Percentiles rank a stretch among this genome's conserved stretches.
Conservation (phyloP, 1,139 yeast genomes). For the Kurtzmaniella quercitrusa region DNA sequence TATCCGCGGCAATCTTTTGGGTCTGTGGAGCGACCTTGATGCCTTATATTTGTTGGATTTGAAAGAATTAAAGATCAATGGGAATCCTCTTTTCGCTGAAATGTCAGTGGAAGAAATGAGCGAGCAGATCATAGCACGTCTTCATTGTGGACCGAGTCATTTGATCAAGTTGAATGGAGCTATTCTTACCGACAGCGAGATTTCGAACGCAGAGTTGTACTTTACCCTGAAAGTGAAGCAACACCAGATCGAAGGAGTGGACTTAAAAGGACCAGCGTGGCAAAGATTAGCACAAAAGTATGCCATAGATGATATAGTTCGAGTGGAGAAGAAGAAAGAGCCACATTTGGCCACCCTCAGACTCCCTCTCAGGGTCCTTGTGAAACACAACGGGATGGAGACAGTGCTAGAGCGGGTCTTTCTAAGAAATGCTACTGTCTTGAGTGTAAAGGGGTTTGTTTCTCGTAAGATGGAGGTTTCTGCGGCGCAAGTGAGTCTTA, state of each 20-base stretch:
- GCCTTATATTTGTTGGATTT: slow-evolving; percentile 21
- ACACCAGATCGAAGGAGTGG: slow-evolving; percentile 20
- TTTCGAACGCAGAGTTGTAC: slow-evolving; percentile 64
- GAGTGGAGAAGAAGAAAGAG: not conserved
- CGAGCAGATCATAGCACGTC: slow-evolving; percentile 47
- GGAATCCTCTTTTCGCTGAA: slow-evolving; percentile 46
- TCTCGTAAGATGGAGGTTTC: slow-evolving; percentile 12
- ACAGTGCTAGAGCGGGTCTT: slow-evolving; percentile 16
- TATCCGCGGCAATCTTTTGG: slow-evolving; percentile 43
- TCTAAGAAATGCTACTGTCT: slow-evolving; percentile 21
- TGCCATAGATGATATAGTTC: slow-evolving; percentile 10
- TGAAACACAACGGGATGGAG: slow-evolving; percentile 10
- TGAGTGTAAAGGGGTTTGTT: slow-evolving; percentile 25
- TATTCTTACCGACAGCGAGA: slow-evolving; percentile 37
- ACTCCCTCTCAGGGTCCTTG: not conserved
- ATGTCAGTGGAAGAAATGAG: slow-evolving; percentile 33
- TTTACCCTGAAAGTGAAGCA: slow-evolving; percentile 50
- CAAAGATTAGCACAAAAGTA: slow-evolving; percentile 21
- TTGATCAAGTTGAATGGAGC: slow-evolving; percentile 56
- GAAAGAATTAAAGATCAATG: slow-evolving; percentile 41
- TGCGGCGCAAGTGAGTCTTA: slow-evolving; percentile 15
- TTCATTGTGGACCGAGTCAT: slow-evolving; percentile 21
- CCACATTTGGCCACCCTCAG: slow-evolving; percentile 2
- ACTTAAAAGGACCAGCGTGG: slow-evolving; percentile 23
- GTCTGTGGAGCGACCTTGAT: slow-evolving; percentile 49